Conservation (phyloP, 768 basidiomycete genomes). For the Podaxis sp. region DNA sequence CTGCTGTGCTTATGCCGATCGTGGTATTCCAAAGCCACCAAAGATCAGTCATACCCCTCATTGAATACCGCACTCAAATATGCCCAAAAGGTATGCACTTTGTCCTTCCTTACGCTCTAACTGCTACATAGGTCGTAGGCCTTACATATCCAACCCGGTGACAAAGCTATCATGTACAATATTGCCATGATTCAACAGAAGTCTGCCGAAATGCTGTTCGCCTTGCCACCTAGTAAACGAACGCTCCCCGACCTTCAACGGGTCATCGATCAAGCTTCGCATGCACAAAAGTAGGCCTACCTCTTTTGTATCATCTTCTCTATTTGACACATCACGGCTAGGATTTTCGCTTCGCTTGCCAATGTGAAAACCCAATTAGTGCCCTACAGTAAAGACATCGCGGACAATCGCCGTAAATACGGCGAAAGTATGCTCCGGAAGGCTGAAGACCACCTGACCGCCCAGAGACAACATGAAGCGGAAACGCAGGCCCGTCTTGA, state of each 20-base stretch:
- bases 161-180: conserved; percentile 92
- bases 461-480: conserved; percentile 69
- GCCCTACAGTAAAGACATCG: conserved; percentile 85
- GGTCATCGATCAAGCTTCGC: conserved; percentile 76
- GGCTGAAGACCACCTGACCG: conserved; percentile 73
- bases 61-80: conserved; percentile 86
- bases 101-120: not conserved
- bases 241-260: conserved; percentile 75
- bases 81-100: conserved; percentile 64
- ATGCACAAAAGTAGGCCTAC: conserved; percentile 76
- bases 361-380: conserved; percentile 64
- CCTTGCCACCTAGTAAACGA: conserved; percentile 70
- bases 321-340: conserved; percentile 25
- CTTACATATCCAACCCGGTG: conserved; percentile 76
- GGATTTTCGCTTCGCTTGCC: conserved; percentile 83
- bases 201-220: conserved; percentile 85
- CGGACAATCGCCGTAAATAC: conserved; percentile 87
- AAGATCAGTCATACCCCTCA: conserved; percentile 77
- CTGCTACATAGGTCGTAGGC: conserved; percentile 50
- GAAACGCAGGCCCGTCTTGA: conserved; percentile 74
- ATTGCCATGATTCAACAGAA: conserved; percentile 99
- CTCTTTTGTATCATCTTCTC: not conserved
- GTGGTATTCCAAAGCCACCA: conserved; percentile 93
- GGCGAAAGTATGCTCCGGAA: conserved; percentile 83
- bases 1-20: conserved; percentile 86